A percentile compares a stretch with the other conserved stretches of the same genome.
phyloP scores from a whole-genome alignment of 257 asterid species.

The Vinca minor region DNA sequence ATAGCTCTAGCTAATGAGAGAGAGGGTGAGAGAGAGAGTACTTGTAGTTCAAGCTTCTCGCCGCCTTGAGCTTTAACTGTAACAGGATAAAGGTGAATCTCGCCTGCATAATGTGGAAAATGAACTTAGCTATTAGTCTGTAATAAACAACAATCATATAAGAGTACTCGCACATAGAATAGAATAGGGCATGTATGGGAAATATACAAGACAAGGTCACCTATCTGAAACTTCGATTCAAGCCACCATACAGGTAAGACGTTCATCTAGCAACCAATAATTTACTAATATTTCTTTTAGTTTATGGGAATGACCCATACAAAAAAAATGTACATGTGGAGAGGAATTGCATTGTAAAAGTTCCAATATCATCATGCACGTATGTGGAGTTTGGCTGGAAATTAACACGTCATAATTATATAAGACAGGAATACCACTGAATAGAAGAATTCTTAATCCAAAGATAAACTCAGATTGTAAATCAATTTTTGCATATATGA shows the following conservation, averaged over 20 bases:
- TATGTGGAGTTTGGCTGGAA: background rate
- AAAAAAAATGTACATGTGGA: background rate
- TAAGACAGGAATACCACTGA: background rate
- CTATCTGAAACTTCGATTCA: background rate
- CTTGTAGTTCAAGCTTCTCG: constrained; percentile 86
- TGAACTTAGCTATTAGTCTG: background rate
- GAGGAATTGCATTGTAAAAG: background rate
- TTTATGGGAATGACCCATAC: background rate
- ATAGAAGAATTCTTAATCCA: background rate
- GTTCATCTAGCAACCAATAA: background rate
- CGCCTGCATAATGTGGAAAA: constrained; percentile 44
- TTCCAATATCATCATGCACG: background rate
- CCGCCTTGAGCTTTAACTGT: constrained; percentile 79
- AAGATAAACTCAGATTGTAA: background rate
- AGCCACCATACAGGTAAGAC: background rate
- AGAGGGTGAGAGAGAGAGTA: constrained; percentile 35
- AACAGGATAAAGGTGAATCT: constrained; percentile 76
- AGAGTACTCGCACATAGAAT: background rate
- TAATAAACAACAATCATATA: background rate
- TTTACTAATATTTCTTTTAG: background rate
- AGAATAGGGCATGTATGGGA: too few relatives aligned
- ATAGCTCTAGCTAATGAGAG: too few relatives aligned
- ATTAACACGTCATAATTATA: background rate
- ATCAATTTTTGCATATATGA: background rate
- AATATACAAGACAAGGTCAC: background rate